These are phyloP conservation scores for Leishmania braziliensis DNA, from an alignment of 208 protist genomes.

Conservation along the genomic window DNA sequence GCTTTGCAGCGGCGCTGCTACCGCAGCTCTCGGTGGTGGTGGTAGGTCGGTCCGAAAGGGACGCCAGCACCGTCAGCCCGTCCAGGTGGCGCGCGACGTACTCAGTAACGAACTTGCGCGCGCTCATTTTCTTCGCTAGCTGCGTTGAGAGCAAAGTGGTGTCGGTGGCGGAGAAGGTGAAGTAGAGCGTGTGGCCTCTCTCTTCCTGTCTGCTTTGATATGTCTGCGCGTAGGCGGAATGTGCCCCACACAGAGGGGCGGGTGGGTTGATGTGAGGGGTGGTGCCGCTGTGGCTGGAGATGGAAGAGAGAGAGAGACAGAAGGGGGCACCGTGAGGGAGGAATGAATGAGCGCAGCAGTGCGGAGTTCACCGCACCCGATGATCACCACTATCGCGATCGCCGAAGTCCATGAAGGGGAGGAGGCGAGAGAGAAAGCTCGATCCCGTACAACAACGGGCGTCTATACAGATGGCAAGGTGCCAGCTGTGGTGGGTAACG, in stretches of 20 bases:
- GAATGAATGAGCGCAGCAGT: neutral
- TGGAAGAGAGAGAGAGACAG: neutral
- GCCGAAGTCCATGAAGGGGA: neutral
- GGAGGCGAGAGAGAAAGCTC: neutral
- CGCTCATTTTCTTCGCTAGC: conserved; percentile 14
- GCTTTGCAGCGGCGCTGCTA: conserved; percentile 6
- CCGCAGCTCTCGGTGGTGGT: conserved; percentile 6
- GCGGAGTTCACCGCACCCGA: neutral
- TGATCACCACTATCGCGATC: neutral
- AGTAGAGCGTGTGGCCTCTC: neutral
- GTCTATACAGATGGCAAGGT: neutral
- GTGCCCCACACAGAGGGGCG: neutral
- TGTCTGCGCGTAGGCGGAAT: neutral
- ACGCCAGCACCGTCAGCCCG: conserved; percentile 46
- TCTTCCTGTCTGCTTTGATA: neutral
- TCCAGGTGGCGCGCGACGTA: conserved; percentile 69
- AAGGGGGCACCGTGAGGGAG: neutral
- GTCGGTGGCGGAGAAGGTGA: neutral
- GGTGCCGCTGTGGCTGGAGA: neutral
- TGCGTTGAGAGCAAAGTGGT: neutral
- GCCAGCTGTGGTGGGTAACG: neutral
- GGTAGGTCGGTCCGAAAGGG: conserved; percentile 30
- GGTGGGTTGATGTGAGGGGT: neutral
- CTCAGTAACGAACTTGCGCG: conserved; percentile 53
- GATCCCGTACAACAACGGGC: neutral